Evolutionary conservation across 805 yeast species (phyloP).

Genomic region (Clavispora carvajalis): DNA sequence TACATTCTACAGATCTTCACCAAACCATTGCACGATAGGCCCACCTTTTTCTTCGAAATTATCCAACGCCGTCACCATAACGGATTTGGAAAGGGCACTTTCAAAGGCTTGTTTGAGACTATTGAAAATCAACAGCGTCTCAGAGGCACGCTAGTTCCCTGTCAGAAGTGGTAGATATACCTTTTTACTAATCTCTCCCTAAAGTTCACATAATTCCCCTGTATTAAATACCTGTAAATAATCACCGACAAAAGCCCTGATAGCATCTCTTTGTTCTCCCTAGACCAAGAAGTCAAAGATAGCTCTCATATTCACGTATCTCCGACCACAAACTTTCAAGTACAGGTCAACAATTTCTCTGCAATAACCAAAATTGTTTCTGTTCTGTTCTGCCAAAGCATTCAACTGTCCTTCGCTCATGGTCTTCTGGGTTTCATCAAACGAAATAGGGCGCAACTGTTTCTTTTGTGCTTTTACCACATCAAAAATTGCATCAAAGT

Average conservation of each 20-base stretch:
- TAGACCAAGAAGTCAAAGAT: conserved; percentile 60
- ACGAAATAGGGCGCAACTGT: conserved; percentile 47
- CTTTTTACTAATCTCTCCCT: neutral
- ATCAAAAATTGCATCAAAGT: conserved; percentile 74
- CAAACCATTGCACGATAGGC: conserved; percentile 69
- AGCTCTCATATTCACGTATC: conserved; percentile 79
- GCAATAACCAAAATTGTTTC: conserved; percentile 50
- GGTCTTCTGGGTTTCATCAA: conserved; percentile 16
- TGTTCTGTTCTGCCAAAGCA: conserved; percentile 77
- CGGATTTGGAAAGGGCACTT: conserved; percentile 89
- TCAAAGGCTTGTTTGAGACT: conserved; percentile 73
- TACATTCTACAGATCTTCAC: conserved; percentile 78
- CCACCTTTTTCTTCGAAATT: conserved; percentile 76
- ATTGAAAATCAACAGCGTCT: conserved; percentile 70
- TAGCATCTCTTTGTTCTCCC: neutral
- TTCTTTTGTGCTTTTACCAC: conserved; percentile 66
- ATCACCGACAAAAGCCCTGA: neutral
- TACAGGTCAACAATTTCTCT: conserved; percentile 65
- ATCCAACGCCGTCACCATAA: conserved; percentile 75
- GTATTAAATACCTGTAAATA: neutral
- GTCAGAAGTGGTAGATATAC: neutral
- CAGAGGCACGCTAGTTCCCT: conserved; percentile 54
- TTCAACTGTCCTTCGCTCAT: conserved; percentile 49
- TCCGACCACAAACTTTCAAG: conserved; percentile 74
- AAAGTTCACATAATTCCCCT: neutral